phyloP scores from a whole-genome alignment of 495 filamentous ascomycete species.

The Neurospora tetraspora region DNA sequence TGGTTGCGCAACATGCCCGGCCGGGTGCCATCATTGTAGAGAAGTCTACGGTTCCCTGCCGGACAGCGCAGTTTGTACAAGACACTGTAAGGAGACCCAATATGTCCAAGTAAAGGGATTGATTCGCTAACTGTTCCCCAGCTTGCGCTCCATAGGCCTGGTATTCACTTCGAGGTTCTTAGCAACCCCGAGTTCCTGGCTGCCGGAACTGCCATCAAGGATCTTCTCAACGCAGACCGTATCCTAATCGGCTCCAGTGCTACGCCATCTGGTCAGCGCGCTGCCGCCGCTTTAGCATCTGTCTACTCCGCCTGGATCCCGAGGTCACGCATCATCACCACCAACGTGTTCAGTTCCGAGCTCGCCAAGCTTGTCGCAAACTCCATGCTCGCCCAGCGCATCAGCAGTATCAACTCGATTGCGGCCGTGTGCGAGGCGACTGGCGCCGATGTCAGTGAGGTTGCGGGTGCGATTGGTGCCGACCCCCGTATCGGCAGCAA shows the following conservation, averaged over 20 bases:
- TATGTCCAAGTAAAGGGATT: not conserved
- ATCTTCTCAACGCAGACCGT: constrained; percentile 63
- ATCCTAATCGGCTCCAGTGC: constrained; percentile 63
- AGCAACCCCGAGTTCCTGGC: constrained; percentile 78
- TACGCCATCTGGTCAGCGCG: constrained; percentile 45
- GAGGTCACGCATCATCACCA: constrained; percentile 51
- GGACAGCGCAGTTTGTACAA: constrained; percentile 60
- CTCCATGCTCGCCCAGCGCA: constrained; percentile 69
- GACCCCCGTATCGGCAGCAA: constrained; percentile 61
- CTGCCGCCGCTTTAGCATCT: constrained; percentile 49
- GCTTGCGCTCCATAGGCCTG: constrained; percentile 40
- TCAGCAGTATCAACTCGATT: constrained; percentile 72
- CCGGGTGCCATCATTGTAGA: constrained; percentile 67
- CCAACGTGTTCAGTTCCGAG: constrained; percentile 70
- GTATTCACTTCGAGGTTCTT: constrained; percentile 61
- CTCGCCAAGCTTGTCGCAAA: constrained; percentile 71
- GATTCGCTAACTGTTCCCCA: constrained; percentile 3
- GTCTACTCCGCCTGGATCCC: constrained; percentile 66
- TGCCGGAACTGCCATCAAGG: constrained; percentile 62
- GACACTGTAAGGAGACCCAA: constrained; percentile 41
- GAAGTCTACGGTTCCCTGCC: constrained; percentile 71
- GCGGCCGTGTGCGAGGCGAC: constrained; percentile 67
- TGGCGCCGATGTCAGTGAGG: constrained; percentile 64
- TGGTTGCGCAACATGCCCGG: constrained; percentile 54
- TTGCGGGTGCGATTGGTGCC: constrained; percentile 53